These are phyloP conservation scores for Trametes punicea DNA, from an alignment of 768 basidiomycete genomes.

Conservation along the genomic window DNA sequence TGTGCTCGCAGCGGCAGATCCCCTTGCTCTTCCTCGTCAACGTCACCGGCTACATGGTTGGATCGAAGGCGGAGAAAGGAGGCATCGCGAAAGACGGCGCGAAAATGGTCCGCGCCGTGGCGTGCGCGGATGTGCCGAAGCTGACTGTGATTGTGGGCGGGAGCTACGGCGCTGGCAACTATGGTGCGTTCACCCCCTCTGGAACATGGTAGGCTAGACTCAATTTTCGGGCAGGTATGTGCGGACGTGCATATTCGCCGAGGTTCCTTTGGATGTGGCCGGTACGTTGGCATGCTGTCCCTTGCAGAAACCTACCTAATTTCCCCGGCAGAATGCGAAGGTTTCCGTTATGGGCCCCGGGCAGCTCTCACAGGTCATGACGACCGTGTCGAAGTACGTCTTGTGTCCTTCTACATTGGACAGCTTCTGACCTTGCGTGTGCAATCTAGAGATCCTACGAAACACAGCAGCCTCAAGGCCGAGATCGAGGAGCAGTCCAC, in stretches of 20 bases:
- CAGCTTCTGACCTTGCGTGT: neutral
- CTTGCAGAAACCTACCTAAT: neutral
- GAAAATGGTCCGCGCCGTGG: constrained; percentile 96
- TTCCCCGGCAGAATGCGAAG: constrained; percentile 67
- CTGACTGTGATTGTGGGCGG: constrained; percentile 91
- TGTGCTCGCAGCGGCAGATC: constrained; percentile 88
- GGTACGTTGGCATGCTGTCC: constrained; percentile 44
- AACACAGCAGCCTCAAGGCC: constrained; percentile 67
- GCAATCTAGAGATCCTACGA: constrained; percentile 79
- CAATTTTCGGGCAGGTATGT: constrained; percentile 64
- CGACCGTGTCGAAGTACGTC: constrained; percentile 75
- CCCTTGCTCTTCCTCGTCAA: constrained; percentile 93
- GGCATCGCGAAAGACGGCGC: constrained; percentile 96
- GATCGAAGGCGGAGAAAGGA: constrained; percentile 89
- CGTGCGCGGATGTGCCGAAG: constrained; percentile 92
- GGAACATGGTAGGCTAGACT: constrained; percentile 4
- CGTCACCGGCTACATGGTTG: constrained; percentile 98
- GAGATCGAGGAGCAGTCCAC: constrained; percentile 90
- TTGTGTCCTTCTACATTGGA: neutral
- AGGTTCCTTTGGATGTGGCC: constrained; percentile 99
- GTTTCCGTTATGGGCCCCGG: constrained; percentile 95
- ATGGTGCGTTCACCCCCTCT: constrained; percentile 50
- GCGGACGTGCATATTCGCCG: constrained; percentile 92
- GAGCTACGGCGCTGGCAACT: constrained; percentile 93
- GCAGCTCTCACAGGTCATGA: constrained; percentile 92